Conservation (phyloP, 2,329 filamentous ascomycete species). For the Fusarium succisae region DNA sequence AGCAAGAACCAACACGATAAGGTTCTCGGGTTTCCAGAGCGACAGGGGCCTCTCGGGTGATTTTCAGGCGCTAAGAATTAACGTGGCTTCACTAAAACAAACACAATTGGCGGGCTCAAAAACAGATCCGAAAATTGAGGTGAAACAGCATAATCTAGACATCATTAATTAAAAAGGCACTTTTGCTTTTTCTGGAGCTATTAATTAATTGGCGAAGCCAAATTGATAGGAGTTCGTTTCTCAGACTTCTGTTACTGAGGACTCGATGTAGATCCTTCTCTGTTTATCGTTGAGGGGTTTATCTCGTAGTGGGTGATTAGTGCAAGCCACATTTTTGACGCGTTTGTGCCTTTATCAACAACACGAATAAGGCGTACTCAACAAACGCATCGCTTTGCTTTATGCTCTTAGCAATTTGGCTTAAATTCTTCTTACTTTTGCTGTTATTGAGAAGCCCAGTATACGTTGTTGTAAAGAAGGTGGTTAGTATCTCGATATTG, state of each 20-base stretch:
- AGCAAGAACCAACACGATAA: background rate
- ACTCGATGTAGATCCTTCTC: fast-evolving
- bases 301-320: background rate
- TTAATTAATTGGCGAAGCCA: fast-evolving
- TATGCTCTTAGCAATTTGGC: fast-evolving
- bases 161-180: background rate
- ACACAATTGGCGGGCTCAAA: background rate
- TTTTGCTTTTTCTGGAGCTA: fast-evolving
- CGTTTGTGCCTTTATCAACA: too few relatives aligned
- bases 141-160: background rate
- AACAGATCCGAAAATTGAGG: background rate
- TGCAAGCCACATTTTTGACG: background rate
- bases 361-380: fast-evolving
- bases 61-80: background rate
- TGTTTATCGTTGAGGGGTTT: background rate
- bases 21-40: conserved; percentile 20
- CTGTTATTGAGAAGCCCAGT: fast-evolving
- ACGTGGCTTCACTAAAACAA: background rate
- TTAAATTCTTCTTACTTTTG: background rate
- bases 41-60: background rate
- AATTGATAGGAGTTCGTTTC: fast-evolving
- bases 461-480: background rate
- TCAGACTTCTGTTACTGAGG: background rate
- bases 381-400: background rate
- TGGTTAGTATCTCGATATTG: background rate